Base-by-base conservation (phyloP, 306 rosid genomes). In the Quercus robur region DNA sequence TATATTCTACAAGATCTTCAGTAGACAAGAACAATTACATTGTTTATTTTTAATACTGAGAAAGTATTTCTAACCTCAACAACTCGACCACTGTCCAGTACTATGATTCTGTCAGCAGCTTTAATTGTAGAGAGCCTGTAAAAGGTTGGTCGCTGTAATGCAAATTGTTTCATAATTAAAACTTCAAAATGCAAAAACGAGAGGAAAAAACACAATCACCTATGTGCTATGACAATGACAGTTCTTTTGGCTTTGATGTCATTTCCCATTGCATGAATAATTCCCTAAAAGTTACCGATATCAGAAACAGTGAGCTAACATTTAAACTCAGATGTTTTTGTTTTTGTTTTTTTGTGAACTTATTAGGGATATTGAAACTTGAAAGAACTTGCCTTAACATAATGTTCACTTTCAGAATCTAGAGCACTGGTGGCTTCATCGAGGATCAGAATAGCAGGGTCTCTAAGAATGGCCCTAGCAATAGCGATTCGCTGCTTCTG, bases 351-450 rank as follows among this genome's bases (percentile, higher is more conserved):
- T 18, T 3, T n/a, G 26, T 18, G 11, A 31, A 31, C 28, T 9
- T 8, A 55, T 55, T 19, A 51, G 57, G 68, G 55, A 23, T 26
- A 51, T 64, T 14, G 62, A 51, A 49, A 54, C 70, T 72, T 66
- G 44, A 61, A 57, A 61, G 38, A 38, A 64, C 87, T 56, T 52
- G 64, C 90, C 88, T 78, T 73, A 19, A 84, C 72, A 69, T 78
- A 80, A 26, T 84, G 78, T 79, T 87, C 86, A 57, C 78, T 84
- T 76, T 84, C 88, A 35, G 86, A 76, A 76, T 87, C 90, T 35
- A 87, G 73, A 73, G 90, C 90, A 81, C 90, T 87, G 23, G 90
- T 87, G 75, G 90, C 84, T 81, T 87, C 90, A 13, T 87, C 90
- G 9, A 87, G 87, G 81, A 87, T 78, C 61, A 87, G 67, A 28